phyloP scores from a whole-genome alignment of 768 basidiomycete species.

The Gyrodon lividus region DNA sequence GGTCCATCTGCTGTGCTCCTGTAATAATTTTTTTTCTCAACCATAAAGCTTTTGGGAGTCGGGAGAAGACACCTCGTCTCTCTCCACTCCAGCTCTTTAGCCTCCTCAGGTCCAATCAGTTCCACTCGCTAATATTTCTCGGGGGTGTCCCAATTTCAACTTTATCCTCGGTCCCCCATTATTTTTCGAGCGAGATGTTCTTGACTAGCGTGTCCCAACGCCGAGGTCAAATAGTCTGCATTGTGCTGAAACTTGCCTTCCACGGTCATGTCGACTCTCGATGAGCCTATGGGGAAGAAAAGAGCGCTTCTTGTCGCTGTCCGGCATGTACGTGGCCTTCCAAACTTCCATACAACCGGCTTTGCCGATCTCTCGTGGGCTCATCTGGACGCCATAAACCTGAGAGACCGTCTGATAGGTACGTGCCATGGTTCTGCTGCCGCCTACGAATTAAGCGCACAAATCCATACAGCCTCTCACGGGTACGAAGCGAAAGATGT shows the following conservation, averaged over 20 bases:
- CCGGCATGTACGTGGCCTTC: conserved; percentile 6
- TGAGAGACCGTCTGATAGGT: conserved; percentile 20
- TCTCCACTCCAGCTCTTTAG: no score
- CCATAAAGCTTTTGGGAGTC: no score
- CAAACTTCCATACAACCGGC: neutral
- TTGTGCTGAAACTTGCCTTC: neutral
- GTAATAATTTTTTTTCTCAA: no score
- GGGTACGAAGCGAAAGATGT: conserved; percentile 41
- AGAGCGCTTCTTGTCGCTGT: conserved; percentile 23
- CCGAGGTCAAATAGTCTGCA: neutral
- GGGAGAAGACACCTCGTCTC: no score
- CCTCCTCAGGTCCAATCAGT: no score
- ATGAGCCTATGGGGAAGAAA: conserved; percentile 2
- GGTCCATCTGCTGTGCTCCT: no score
- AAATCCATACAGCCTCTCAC: conserved; percentile 31
- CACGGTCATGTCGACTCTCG: neutral
- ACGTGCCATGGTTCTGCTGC: neutral
- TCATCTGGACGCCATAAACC: conserved; percentile 18
- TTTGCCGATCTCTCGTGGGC: conserved; percentile 11
- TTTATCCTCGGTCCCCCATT: neutral
- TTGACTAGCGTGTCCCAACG: neutral
- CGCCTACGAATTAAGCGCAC: neutral
- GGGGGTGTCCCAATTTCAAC: neutral
- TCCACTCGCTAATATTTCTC: no score
- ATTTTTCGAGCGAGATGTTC: neutral